These are phyloP conservation scores for Vanrija sp. DNA, from an alignment of 1,284 basidiomycete genomes.

Conservation along the genomic window DNA sequence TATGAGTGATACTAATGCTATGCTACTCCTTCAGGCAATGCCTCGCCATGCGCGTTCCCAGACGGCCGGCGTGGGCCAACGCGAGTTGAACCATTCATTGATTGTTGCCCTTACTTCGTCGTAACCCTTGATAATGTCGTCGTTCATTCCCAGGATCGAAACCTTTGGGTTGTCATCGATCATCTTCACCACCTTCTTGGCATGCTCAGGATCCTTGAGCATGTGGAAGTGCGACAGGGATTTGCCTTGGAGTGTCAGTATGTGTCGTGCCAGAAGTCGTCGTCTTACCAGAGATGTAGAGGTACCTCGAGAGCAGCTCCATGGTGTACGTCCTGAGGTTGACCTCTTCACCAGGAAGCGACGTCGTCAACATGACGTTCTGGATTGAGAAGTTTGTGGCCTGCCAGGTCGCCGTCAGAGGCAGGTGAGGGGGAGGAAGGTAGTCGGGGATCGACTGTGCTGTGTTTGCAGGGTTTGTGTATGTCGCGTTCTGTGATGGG, in stretches of 20 bases:
- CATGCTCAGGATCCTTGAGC: conserved; percentile 31
- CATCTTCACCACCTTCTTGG: conserved; percentile 23
- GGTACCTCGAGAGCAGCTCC: conserved; percentile 52
- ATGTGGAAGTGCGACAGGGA: conserved; percentile 42
- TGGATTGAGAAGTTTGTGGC: conserved; percentile 51
- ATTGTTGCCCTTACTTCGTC: conserved; percentile 28
- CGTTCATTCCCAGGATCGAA: conserved; percentile 42
- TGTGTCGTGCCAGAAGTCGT: not conserved
- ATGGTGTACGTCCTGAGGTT: conserved; percentile 50
- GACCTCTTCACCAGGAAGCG: conserved; percentile 33
- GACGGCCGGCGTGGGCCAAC: conserved; percentile 37
- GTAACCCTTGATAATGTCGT: conserved; percentile 41
- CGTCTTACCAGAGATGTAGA: conserved; percentile 43
- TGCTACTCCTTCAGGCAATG: not conserved
- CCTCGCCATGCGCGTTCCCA: conserved; percentile 38
- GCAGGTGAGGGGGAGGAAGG: conserved; percentile 48
- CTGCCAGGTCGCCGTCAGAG: conserved; percentile 50
- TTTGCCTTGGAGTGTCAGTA: conserved; percentile 11
- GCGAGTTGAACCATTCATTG: conserved; percentile 37
- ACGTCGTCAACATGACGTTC: conserved; percentile 41
- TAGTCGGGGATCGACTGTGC: conserved; percentile 13
- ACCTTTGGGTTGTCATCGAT: conserved; percentile 27
- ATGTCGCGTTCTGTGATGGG: conserved; percentile 37
- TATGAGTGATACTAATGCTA: too few relatives aligned
- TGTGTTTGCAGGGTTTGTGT: conserved; percentile 7